Conservation (phyloP, 225 moss, liverwort and hornwort species). For the Sphagnum contortum region DNA sequence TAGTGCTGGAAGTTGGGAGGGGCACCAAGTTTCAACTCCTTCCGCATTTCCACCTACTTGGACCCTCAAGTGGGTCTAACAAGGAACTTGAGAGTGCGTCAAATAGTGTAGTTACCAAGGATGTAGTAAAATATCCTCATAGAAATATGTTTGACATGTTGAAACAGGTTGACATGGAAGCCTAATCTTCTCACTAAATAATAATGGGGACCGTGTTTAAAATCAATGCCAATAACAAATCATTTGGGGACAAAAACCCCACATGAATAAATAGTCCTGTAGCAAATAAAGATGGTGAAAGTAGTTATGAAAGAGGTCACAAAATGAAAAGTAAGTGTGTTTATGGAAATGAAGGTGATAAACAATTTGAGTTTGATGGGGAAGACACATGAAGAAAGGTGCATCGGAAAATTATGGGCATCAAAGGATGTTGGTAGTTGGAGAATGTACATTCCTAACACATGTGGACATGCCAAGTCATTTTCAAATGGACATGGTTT, state of each 20-base stretch:
- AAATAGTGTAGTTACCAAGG: slow-evolving; percentile 14
- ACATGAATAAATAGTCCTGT: slow-evolving; percentile 16
- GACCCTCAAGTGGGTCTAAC: too few relatives aligned
- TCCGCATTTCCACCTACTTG: too few relatives aligned
- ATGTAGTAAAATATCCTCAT: slow-evolving; percentile 16
- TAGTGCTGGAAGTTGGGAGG: too few relatives aligned
- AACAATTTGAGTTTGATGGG: slow-evolving; percentile 32
- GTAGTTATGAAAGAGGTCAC: background rate
- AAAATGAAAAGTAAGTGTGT: background rate
- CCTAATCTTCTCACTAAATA: slow-evolving; percentile 4
- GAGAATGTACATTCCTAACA: too few relatives aligned
- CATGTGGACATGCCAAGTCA: too few relatives aligned
- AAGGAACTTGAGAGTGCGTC: too few relatives aligned
- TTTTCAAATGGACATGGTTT: too few relatives aligned
- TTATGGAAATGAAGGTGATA: slow-evolving; percentile 2
- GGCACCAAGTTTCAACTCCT: too few relatives aligned
- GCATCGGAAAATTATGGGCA: slow-evolving; percentile 1
- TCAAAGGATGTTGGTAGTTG: too few relatives aligned
- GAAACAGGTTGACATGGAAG: slow-evolving; percentile 16
- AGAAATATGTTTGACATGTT: slow-evolving; percentile 16
- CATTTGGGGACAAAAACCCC: slow-evolving; percentile 16
- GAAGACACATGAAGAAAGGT: slow-evolving; percentile 73
- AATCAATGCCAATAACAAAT: slow-evolving; percentile 9
- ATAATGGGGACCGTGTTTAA: slow-evolving; percentile 1
- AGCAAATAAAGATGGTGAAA: slow-evolving; percentile 10